Percentiles rank a stretch among this genome's conserved stretches.
Evolutionary conservation across 768 basidiomycete species (phyloP).

Genomic region (Trametes gibbosa): DNA sequence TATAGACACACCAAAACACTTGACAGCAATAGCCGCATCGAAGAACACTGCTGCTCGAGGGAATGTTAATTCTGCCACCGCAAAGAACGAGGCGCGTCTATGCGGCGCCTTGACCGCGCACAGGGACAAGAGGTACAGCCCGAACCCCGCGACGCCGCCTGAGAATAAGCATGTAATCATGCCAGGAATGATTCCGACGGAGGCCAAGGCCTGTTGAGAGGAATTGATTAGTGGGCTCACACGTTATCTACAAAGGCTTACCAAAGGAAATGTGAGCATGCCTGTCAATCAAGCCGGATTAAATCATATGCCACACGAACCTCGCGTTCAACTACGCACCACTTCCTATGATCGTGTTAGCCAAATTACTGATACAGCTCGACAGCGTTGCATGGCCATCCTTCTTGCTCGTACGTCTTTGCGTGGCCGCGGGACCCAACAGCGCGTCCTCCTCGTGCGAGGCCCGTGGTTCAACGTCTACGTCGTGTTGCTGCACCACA

Average conservation of each 20-base stretch:
- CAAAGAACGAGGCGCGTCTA: conserved; percentile 79
- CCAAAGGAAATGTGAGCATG: conserved; percentile 87
- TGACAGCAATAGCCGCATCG: conserved; percentile 91
- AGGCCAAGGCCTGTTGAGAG: conserved; percentile 72
- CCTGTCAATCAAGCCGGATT: conserved; percentile 42
- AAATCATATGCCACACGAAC: not conserved
- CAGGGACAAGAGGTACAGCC: conserved; percentile 82
- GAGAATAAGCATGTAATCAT: conserved; percentile 85
- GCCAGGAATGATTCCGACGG: conserved; percentile 86
- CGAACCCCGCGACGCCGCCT: conserved; percentile 73
- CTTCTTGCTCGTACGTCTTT: conserved; percentile 28
- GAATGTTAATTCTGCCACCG: conserved; percentile 81
- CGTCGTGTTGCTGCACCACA: conserved; percentile 27
- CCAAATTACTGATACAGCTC: conserved; percentile 75
- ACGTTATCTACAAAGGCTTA: conserved; percentile 32
- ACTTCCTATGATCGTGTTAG: conserved; percentile 91
- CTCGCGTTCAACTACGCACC: conserved; percentile 44
- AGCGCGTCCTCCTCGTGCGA: conserved; percentile 57
- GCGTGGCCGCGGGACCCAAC: conserved; percentile 43
- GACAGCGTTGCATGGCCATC: conserved; percentile 70
- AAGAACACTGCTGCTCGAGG: conserved; percentile 86
- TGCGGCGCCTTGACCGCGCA: conserved; percentile 78
- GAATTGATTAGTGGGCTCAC: not conserved
- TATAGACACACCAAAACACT: conserved; percentile 95
- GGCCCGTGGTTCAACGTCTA: conserved; percentile 28